phyloP scores from a whole-genome alignment of 179 eudicot genomes.

The Actinidia polygama region DNA sequence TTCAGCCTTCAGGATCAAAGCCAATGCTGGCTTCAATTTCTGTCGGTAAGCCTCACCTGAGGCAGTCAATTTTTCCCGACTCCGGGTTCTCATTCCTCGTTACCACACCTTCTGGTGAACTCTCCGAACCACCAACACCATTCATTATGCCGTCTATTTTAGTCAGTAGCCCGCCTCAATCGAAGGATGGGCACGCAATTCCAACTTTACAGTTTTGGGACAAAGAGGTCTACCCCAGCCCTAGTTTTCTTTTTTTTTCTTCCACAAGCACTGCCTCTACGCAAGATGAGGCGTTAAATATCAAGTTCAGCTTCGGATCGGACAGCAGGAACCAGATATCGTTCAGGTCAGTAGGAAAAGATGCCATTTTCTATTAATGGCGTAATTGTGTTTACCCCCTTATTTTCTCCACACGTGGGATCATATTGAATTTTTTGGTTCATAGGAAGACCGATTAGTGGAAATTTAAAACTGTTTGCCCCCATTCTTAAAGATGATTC shows the following conservation, averaged over 20 bases:
- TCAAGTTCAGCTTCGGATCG: conserved; percentile 73
- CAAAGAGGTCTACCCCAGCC: conserved; percentile 46
- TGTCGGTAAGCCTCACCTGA: conserved; percentile 41
- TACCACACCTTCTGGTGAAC: conserved; percentile 45
- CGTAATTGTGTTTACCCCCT: background rate
- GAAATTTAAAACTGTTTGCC: background rate
- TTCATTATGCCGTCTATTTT: conserved; percentile 68
- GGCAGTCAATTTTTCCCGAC: conserved; percentile 36
- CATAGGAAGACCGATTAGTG: background rate
- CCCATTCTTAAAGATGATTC: conserved; percentile 1
- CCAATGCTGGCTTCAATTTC: conserved; percentile 56
- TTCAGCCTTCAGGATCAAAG: conserved; percentile 35
- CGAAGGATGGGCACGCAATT: conserved; percentile 26
- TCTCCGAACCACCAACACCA: conserved; percentile 88
- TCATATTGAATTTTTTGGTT: background rate
- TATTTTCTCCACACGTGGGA: no score
- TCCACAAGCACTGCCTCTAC: conserved; percentile 41
- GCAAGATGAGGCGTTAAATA: conserved; percentile 32
- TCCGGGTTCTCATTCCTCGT: conserved; percentile 71
- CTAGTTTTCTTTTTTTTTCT: conserved; percentile 64
- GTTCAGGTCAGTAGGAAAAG: conserved; percentile 56
- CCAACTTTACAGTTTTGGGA: conserved; percentile 51
- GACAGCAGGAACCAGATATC: conserved; percentile 52
- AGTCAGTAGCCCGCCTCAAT: conserved; percentile 36
- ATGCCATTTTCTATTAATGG: conserved; percentile 49